Conservation (phyloP, 345 rosid species). For the Salix caprea region DNA sequence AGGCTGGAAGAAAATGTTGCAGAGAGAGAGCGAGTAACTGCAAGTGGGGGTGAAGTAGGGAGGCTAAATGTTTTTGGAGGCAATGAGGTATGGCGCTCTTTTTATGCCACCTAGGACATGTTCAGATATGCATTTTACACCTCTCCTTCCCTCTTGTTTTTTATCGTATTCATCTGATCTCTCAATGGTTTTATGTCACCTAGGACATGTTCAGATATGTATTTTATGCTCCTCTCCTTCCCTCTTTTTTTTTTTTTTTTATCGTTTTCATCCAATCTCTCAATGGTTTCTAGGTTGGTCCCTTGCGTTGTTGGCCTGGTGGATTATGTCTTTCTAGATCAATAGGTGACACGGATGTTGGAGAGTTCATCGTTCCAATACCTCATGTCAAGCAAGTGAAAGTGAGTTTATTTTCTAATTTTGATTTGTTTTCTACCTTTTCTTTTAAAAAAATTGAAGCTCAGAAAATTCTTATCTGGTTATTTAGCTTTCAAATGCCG, state of each 20-base stretch:
- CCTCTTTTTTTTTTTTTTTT: neutral
- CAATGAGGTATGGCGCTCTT: constrained; percentile 58
- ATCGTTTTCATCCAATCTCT: constrained; percentile 10
- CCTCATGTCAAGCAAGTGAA: constrained; percentile 99
- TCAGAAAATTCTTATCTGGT: constrained; percentile 11
- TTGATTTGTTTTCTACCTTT: neutral
- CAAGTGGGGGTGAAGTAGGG: constrained; percentile 99
- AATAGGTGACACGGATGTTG: constrained; percentile 98
- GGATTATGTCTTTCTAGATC: constrained; percentile 98
- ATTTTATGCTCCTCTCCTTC: neutral
- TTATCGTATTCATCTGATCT: constrained; percentile 9
- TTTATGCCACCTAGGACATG: neutral
- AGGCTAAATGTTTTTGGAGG: constrained; percentile 94
- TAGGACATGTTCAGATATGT: neutral
- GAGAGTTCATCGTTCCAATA: constrained; percentile 93
- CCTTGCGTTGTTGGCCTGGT: constrained; percentile 99
- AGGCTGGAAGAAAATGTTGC: constrained; percentile 95
- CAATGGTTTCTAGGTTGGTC: constrained; percentile 65
- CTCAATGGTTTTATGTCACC: neutral
- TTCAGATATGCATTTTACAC: neutral
- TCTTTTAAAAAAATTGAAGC: constrained; percentile 1
- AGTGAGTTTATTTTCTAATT: constrained; percentile 36
- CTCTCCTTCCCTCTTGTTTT: neutral
- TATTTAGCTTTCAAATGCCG: constrained; percentile 77
- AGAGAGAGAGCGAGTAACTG: constrained; percentile 99